Conservation (phyloP, 768 basidiomycete species). For the Xerocomus potaroensis region DNA sequence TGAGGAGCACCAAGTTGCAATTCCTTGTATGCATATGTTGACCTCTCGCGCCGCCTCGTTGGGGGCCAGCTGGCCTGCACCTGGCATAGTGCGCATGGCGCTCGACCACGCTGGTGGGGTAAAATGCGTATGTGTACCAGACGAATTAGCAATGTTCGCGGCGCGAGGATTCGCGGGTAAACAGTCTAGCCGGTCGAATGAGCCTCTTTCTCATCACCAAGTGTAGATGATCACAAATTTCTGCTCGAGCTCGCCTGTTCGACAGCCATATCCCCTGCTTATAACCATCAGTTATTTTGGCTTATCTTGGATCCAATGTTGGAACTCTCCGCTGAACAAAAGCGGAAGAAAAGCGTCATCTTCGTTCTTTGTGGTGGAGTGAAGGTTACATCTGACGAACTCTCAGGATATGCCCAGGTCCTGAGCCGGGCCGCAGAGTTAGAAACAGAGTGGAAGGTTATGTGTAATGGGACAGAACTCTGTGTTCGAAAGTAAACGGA, state of each 20-base stretch:
- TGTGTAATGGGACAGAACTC: constrained; percentile 27
- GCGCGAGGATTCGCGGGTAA: constrained; percentile 55
- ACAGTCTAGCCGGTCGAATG: constrained; percentile 10
- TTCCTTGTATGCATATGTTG: constrained; percentile 56
- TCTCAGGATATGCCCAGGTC: constrained; percentile 43
- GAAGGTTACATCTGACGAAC: constrained; percentile 56
- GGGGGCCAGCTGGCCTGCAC: constrained; percentile 63
- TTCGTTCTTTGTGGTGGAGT: constrained; percentile 43
- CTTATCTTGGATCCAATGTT: constrained; percentile 26
- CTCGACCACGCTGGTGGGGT: constrained; percentile 55
- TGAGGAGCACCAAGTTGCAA: constrained; percentile 39
- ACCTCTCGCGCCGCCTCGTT: constrained; percentile 67
- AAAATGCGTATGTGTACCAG: constrained; percentile 55
- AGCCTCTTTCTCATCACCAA: neutral
- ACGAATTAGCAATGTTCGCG: constrained; percentile 65
- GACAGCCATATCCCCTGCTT: constrained; percentile 64
- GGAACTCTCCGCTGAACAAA: constrained; percentile 20
- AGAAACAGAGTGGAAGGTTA: constrained; percentile 26
- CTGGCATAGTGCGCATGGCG: constrained; percentile 61
- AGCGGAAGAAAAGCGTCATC: constrained; percentile 17
- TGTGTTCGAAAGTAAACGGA: constrained; percentile 16
- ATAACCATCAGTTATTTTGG: constrained; percentile 52
- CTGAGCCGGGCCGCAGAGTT: constrained; percentile 34
- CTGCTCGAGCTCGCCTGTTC: constrained; percentile 74
- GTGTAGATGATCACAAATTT: constrained; percentile 67